A percentile compares a stretch with the other conserved stretches of the same genome.
Evolutionary conservation across 768 basidiomycete genomes (phyloP).

Genomic region (Boletus rubroflammeus): DNA sequence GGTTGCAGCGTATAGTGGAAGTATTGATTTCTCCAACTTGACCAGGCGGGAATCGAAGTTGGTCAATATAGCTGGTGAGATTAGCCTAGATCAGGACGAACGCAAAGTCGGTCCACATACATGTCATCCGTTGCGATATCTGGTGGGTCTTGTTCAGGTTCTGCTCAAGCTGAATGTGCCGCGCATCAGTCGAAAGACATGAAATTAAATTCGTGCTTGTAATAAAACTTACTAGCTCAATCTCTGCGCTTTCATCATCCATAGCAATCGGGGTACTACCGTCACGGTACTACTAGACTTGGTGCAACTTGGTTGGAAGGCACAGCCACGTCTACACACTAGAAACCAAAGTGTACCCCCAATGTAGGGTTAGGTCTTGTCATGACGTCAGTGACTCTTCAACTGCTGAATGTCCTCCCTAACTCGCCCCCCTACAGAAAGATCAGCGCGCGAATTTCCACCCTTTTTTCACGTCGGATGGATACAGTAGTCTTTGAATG

Average conservation of each 20-base stretch:
- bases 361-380: slow-evolving; percentile 1
- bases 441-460: no score
- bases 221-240: slow-evolving; percentile 16
- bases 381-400: no score
- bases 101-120: slow-evolving; percentile 40
- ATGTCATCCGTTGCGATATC: slow-evolving; percentile 82
- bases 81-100: slow-evolving; percentile 18
- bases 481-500: no score
- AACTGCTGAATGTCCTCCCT: no score
- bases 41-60: slow-evolving; percentile 81
- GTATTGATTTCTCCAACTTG: slow-evolving; percentile 80
- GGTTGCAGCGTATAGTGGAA: slow-evolving; percentile 77
- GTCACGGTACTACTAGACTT: no score
- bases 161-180: slow-evolving; percentile 63
- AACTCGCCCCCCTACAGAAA: no score
- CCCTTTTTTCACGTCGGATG: no score
- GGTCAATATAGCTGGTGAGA: slow-evolving; percentile 66
- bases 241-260: slow-evolving; percentile 29
- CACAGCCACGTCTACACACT: neutral
- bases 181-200: neutral
- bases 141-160: slow-evolving; percentile 83
- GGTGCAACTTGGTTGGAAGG: neutral
- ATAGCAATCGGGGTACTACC: neutral
- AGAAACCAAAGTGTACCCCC: neutral
- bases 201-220: neutral